Evolutionary conservation across 768 basidiomycete genomes (phyloP).

Genomic region (Trametes sanguinea): DNA sequence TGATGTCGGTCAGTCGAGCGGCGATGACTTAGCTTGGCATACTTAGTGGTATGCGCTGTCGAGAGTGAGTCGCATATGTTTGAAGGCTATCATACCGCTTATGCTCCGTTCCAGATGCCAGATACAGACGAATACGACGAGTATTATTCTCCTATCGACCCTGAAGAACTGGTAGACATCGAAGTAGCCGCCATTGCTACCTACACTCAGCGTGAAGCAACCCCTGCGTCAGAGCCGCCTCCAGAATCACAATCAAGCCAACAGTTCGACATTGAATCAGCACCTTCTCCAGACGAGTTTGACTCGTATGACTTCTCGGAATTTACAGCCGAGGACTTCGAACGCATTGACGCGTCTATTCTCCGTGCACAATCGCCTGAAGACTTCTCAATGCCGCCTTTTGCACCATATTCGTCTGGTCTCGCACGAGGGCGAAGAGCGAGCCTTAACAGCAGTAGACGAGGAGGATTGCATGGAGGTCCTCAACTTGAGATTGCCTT

Average conservation of each 20-base stretch:
- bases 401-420: background rate
- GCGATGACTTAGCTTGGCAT: no score
- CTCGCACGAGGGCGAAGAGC: background rate
- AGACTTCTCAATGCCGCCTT: background rate
- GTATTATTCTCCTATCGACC: constrained; percentile 24
- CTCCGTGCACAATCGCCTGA: constrained; percentile 3
- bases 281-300: constrained; percentile 43
- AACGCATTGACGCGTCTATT: constrained; percentile 46
- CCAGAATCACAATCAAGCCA: background rate
- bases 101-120: background rate
- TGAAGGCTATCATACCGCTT: no score
- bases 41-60: no score
- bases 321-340: constrained; percentile 60
- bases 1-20: background rate
- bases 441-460: background rate
- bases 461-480: constrained; percentile 21
- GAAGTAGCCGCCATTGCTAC: constrained; percentile 14
- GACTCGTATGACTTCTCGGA: constrained; percentile 53
- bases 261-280: constrained; percentile 11
- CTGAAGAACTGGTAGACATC: constrained; percentile 22
- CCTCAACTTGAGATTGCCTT: constrained; percentile 28
- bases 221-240: background rate
- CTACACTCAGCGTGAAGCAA: background rate
- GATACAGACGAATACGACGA: constrained; percentile 30
- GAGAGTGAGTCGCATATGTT: no score